Evolutionary conservation across 1,284 basidiomycete genomes (phyloP).

Genomic region (Ustilago shanxiensis): DNA sequence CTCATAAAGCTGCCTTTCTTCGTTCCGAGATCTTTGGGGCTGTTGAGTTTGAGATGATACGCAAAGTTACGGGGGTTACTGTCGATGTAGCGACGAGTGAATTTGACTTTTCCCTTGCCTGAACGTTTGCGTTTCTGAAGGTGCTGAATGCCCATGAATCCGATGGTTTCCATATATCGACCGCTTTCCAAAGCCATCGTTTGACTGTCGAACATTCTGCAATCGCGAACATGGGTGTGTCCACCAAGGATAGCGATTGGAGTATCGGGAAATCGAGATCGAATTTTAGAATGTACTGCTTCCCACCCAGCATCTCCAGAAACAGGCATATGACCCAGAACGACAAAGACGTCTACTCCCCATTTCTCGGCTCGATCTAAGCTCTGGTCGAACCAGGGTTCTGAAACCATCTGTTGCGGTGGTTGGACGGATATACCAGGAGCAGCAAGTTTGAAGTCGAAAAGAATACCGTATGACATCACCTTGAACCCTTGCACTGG

Average conservation of each 20-base stretch:
- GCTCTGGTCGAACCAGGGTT: conserved; percentile 65
- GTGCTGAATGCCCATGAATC: conserved; percentile 53
- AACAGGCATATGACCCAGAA: conserved; percentile 68
- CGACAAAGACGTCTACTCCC: conserved; percentile 63
- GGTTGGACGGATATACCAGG: conserved; percentile 56
- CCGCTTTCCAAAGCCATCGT: conserved; percentile 66
- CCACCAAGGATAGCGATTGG: conserved; percentile 64
- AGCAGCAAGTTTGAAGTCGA: conserved; percentile 63
- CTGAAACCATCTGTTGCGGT: conserved; percentile 62
- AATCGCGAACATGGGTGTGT: conserved; percentile 68
- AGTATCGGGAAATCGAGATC: conserved; percentile 58
- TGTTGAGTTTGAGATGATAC: conserved; percentile 47
- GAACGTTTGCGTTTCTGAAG: conserved; percentile 38
- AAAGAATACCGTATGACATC: conserved; percentile 65
- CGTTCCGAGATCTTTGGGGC: conserved; percentile 56
- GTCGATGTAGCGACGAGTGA: conserved; percentile 72
- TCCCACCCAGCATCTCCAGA: conserved; percentile 62
- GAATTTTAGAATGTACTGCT: conserved; percentile 58
- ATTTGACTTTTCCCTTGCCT: conserved; percentile 63
- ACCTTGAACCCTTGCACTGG: conserved; percentile 55
- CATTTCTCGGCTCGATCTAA: conserved; percentile 52
- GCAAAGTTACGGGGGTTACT: conserved; percentile 71
- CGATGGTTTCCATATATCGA: conserved; percentile 62
- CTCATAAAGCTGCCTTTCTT: conserved; percentile 59
- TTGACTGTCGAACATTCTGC: conserved; percentile 58